These are phyloP conservation scores for Dalbergia cochinchinensis DNA, from an alignment of 306 rosid species.

Conservation along the genomic window DNA sequence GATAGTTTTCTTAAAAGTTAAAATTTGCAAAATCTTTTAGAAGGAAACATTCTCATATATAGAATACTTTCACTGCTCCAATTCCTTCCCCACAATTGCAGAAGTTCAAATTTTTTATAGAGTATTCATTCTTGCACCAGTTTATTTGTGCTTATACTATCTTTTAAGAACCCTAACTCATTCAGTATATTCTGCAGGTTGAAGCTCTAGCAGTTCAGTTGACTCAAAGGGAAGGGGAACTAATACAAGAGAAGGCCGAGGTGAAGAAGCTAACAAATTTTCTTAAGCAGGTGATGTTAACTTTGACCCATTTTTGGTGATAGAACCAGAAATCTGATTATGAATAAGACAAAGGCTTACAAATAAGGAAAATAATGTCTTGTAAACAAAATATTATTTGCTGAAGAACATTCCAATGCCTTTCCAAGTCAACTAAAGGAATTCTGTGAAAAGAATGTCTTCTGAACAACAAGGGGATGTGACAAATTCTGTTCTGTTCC, in stretches of 20 bases:
- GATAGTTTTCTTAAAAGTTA: too few species aligned
- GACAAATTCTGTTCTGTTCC: slow-evolving; percentile 1
- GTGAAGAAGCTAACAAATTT: slow-evolving; percentile 93
- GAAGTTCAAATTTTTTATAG: background rate
- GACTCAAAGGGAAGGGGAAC: slow-evolving; percentile 78
- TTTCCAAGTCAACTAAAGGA: background rate
- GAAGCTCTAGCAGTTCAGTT: slow-evolving; percentile 91
- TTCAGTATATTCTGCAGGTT: slow-evolving; percentile 47
- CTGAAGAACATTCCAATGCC: slow-evolving; percentile 22
- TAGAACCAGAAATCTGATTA: background rate
- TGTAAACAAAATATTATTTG: slow-evolving; percentile 1
- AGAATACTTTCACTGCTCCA: slow-evolving; percentile 7
- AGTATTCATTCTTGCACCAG: slow-evolving; percentile 3
- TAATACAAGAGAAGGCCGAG: slow-evolving; percentile 91
- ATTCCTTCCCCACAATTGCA: background rate
- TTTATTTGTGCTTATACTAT: slow-evolving; percentile 10
- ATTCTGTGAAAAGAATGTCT: background rate
- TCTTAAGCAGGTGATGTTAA: slow-evolving; percentile 87
- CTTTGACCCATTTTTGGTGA: background rate
- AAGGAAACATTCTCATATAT: too few species aligned
- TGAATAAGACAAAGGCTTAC: slow-evolving; percentile 5
- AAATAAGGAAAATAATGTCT: background rate
- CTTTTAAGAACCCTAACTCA: slow-evolving; percentile 26
- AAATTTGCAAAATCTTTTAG: too few species aligned
- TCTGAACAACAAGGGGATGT: slow-evolving; percentile 5